These are phyloP conservation scores for Russula dissimulans DNA, from an alignment of 768 basidiomycete species.

Conservation along the genomic window DNA sequence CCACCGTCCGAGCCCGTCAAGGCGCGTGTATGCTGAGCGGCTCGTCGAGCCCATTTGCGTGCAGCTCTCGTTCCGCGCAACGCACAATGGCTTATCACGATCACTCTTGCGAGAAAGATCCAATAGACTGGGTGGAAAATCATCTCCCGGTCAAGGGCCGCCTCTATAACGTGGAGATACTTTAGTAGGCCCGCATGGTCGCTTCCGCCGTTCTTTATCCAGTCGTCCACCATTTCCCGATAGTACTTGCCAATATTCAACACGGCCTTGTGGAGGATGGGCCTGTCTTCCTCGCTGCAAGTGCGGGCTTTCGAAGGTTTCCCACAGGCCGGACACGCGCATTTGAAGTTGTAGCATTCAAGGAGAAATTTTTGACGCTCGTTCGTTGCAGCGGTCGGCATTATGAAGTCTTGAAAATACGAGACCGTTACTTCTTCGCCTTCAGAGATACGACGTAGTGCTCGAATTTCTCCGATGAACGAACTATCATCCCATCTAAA, in stretches of 20 bases:
- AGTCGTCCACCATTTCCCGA: slow-evolving; percentile 4
- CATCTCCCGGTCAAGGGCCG: background rate
- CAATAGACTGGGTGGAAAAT: background rate
- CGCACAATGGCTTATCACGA: background rate
- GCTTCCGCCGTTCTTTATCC: background rate
- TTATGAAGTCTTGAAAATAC: slow-evolving; percentile 21
- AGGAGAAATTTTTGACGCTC: slow-evolving; percentile 24
- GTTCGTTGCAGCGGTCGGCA: background rate
- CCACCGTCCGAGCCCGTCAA: slow-evolving; percentile 7
- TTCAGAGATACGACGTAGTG: slow-evolving; percentile 23
- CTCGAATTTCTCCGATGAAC: slow-evolving; percentile 26
- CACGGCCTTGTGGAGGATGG: background rate
- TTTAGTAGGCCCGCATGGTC: background rate
- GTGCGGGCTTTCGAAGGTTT: slow-evolving; percentile 10
- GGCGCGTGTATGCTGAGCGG: slow-evolving; percentile 3
- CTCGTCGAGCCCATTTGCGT: slow-evolving; percentile 3
- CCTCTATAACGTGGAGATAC: background rate
- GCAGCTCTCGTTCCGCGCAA: background rate
- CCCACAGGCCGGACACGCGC: slow-evolving; percentile 27
- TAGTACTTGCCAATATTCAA: background rate
- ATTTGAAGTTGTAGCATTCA: slow-evolving; percentile 26
- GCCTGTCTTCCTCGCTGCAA: slow-evolving; percentile 15
- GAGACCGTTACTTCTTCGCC: slow-evolving; percentile 28
- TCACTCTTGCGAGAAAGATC: background rate
- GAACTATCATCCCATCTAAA: slow-evolving; percentile 22